Base-by-base conservation (phyloP, 2,329 filamentous ascomycete genomes). In the Drechslera avenae region DNA sequence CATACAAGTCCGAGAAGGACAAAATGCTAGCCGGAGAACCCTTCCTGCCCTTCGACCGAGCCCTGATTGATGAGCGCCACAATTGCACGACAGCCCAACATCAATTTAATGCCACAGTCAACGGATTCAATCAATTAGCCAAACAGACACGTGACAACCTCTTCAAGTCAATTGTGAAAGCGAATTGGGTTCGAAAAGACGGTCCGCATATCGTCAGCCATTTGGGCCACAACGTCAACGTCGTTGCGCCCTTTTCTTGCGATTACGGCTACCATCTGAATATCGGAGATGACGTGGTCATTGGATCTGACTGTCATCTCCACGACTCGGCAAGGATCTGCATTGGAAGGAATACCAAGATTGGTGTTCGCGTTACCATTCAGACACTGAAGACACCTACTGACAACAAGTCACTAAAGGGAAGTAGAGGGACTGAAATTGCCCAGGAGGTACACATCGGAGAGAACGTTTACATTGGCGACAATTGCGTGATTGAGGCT, bases 251-350 rank as follows among this genome's bases (percentile, higher is more conserved):
- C 0, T 97, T 99, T 72, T 86, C 82, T 39, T 97, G 93, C 71
- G 91, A 97, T 66, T 97, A 97, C 67, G 94, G 94, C 0, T 97
- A 96, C 76, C 97, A 99, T 72, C 88, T 97, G 63, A 83, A 83
- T 39, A 89, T 99, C 60, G 92, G 90, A 10, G 87, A 92, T 62
- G 87, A 94, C 57, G 90, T 95, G 2, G 83, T 87, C 47, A 89
- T 99, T 60, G 90, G 88, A 14, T 83, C 89, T 47, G 89, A 90
- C 65, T 97, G 92, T 73, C 87, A 86, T 19, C 87, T 97, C 67
- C 85, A 92, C 48, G 94, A 99, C 70, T 87, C 91, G n/a, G 89
- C 87, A 69, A 82, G 86, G 57, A 88, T 97, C 53, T 85, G 80
- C 39, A 91, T 97, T 64, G 92, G 92, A 2, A 84, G 90, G 54